phyloP scores from a whole-genome alignment of 129 eudicot genomes.

The Oenanthe sinensis region DNA sequence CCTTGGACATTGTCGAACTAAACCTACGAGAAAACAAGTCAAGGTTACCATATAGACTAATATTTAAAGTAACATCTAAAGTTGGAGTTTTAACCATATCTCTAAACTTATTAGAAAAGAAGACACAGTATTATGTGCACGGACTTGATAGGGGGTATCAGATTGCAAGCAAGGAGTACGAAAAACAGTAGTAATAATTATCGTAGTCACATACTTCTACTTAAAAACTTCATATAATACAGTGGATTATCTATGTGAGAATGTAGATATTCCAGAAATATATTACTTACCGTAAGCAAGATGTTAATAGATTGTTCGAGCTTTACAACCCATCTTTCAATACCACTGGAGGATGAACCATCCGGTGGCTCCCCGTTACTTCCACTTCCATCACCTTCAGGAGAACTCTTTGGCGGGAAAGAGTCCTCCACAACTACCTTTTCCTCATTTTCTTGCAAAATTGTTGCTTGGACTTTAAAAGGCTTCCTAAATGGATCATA shows the following conservation, averaged over 20 bases:
- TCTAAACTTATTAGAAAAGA: not conserved
- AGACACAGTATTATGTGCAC: not conserved
- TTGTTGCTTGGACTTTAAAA: slow-evolving; percentile 45
- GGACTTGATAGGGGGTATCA: not conserved
- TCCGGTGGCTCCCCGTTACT: slow-evolving; percentile 32
- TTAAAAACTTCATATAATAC: not conserved
- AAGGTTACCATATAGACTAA: not conserved
- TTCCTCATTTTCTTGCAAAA: slow-evolving; percentile 55
- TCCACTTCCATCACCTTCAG: slow-evolving; percentile 25
- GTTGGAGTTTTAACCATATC: not conserved
- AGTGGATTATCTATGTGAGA: not conserved
- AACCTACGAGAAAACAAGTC: not conserved
- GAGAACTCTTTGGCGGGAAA: slow-evolving; percentile 46
- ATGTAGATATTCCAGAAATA: not conserved
- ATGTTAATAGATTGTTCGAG: slow-evolving; percentile 74
- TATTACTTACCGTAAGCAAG: slow-evolving; percentile 60
- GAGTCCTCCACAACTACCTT: slow-evolving; percentile 68
- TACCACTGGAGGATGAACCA: slow-evolving; percentile 30
- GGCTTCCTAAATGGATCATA: slow-evolving; percentile 25
- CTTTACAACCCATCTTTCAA: slow-evolving; percentile 56
- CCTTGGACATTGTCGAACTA: not conserved
- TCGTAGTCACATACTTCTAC: not conserved
- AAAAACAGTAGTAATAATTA: not conserved
- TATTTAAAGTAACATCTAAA: not conserved
- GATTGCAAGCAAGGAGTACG: not conserved